A percentile compares a stretch with the other conserved stretches of the same genome.
phyloP scores from a whole-genome alignment of 192 early-diverging fungal species.

The Dissophora globulifera region DNA sequence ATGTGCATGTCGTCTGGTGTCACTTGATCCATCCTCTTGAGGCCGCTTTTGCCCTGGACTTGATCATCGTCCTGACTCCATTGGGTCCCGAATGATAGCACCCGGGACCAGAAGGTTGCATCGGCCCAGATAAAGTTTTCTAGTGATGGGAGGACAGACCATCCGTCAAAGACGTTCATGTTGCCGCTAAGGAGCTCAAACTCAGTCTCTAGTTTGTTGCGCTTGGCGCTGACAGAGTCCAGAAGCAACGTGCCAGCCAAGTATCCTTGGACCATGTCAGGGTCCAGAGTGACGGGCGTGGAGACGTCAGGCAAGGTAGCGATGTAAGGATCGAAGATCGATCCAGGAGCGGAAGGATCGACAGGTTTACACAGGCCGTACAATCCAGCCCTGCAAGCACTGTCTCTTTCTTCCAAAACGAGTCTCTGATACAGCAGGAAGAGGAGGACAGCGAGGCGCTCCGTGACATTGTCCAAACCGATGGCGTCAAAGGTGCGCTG shows the following conservation, averaged over 20 bases:
- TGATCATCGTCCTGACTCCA: conserved; percentile 11
- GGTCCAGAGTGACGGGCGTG: conserved; percentile 52
- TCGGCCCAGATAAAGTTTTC: conserved; percentile 69
- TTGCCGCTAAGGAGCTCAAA: conserved; percentile 51
- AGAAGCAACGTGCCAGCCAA: conserved; percentile 67
- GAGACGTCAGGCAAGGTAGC: conserved; percentile 61
- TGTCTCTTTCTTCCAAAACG: neutral
- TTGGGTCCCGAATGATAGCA: conserved; percentile 64
- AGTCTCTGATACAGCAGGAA: conserved; percentile 57
- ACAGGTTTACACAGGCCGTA: too few species aligned
- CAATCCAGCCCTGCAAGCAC: neutral
- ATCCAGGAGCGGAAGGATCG: neutral
- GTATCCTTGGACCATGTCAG: conserved; percentile 32
- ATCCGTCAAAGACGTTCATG: conserved; percentile 56
- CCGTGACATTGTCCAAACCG: conserved; percentile 13
- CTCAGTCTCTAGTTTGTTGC: conserved; percentile 57
- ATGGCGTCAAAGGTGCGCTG: conserved; percentile 9
- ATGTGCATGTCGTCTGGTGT: conserved; percentile 59
- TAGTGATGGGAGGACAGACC: conserved; percentile 30
- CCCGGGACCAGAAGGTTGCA: conserved; percentile 75
- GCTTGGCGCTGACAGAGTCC: conserved; percentile 62
- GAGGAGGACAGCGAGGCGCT: conserved; percentile 51
- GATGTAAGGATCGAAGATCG: conserved; percentile 65
- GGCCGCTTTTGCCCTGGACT: too few species aligned
- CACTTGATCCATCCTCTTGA: neutral